Base-by-base conservation (phyloP, 169 alveolate species). In the Plasmodium vivax region DNA sequence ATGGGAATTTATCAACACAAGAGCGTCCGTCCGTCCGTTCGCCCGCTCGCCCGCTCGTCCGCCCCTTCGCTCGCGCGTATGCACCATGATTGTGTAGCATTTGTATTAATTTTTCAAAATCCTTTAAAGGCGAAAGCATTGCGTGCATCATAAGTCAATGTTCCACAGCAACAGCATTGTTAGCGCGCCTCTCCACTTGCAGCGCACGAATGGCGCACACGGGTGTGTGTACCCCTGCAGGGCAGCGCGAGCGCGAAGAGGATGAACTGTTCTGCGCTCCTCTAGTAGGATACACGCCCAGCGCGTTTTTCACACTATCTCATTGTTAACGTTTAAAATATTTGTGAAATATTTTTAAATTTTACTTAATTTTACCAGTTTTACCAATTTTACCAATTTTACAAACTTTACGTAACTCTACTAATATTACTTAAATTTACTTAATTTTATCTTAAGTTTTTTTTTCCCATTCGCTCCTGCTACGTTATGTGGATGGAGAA, bases 271-370 rank as follows among this genome's bases (percentile, higher is more conserved):
- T 51, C 23, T 51, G 19, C 62, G 62, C 62, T 10, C 38, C 32
- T 23, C 38, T 68, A 68, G 38, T 68, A 68, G 38, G 23, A 68
- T 68, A 68, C 32, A 41, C 83, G 54, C 56, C 30, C 72, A 72
- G 72, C 62, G 19, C 54, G 74, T 84, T 84, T 84, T 23, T 32
- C 62, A 51, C 62, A 51, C 14, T 51, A 14, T 51, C 62, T 14
- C 77, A 68, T 23, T 62, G 56, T 84, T 34, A 84, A 84, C 45
- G 43, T 84, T 84, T 84, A 84, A 19, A 84, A 41, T 84, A 73
- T 71, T 84, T 84, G 92, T 84, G 72, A 84, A 84, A n/a, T 32
- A 71, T 84, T 84, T 84, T 71, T 84, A 73, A 84, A 84, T 71
- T 14, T 41, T 84, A 45, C 19, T 38, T 84, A 84, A 41, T 72